A percentile compares a stretch with the other conserved stretches of the same genome.
Conservation (phyloP, 78 protist species). For the Anaeramoeba flamelloides region DNA sequence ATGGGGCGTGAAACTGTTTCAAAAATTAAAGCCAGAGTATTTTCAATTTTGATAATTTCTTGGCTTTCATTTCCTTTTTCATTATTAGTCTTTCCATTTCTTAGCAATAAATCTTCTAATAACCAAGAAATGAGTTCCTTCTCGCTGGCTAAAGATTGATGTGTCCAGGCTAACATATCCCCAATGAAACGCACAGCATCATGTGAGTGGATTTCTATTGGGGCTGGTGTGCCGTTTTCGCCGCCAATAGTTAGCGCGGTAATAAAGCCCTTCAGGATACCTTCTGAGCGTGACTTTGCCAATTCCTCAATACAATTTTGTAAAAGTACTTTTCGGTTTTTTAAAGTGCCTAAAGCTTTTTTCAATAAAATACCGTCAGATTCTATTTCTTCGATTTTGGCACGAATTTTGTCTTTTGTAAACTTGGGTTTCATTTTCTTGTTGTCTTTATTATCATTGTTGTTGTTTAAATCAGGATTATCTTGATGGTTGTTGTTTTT, state of each 20-base stretch:
- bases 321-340: neutral
- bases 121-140: neutral
- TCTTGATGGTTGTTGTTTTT: neutral
- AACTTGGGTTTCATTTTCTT: too few relatives aligned
- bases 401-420: neutral
- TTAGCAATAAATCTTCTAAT: neutral
- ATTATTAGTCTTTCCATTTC: too few relatives aligned
- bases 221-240: conserved; percentile 44
- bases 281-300: neutral
- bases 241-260: conserved; percentile 47
- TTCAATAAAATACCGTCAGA: neutral
- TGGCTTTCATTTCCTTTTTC: too few relatives aligned
- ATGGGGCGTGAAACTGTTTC: too few relatives aligned
- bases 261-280: conserved; percentile 4
- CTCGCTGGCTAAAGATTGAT: conserved; percentile 24
- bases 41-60: too few relatives aligned
- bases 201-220: conserved; percentile 57
- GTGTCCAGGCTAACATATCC: conserved; percentile 66
- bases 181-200: conserved; percentile 54
- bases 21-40: too few relatives aligned
- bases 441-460: neutral
- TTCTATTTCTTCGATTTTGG: too few relatives aligned
- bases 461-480: neutral
- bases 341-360: neutral
- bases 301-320: neutral